Base-by-base conservation (phyloP, 768 basidiomycete genomes). In the Lyophyllum shimeji region DNA sequence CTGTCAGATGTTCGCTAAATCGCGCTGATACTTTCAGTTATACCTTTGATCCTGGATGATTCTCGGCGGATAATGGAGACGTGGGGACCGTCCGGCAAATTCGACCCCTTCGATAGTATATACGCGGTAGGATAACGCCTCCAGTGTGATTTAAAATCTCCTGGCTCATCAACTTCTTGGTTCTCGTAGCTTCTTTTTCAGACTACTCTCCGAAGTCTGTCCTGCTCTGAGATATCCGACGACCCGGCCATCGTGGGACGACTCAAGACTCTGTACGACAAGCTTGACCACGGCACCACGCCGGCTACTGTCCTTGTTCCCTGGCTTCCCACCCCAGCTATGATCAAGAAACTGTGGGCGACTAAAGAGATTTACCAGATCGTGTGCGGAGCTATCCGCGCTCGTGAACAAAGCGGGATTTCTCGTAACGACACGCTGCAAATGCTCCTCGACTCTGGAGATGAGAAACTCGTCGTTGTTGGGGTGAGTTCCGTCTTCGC, bases 281-380 rank as follows among this genome's bases (percentile, higher is more conserved):
- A 70, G 33, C 76, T 92, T 52, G 90, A 92, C 63, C 73, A 72
- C 17, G 84, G 84, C 44, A 90, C 87, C 2, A 90, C 89, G 0
- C 87, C 89, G 0, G 79, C 84, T 1, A 86, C 85, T 2, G 78
- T 92, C 53, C 78, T 92, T 15, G 69, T 89, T 27, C 89, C 89
- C 34, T 91, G 89, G 89, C 71, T 91, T 47, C 89, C 89, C 8
- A 82, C 80, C 44, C 85, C 84, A 3, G 85, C 86, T 18, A 87
- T 87, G 83, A 67, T 90, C 51, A 80, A 72, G 62, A 89, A 89
- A 66, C 67, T 89, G 39, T 77, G 82, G 69, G 84, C 89, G 15
- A 90, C 89, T 29, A 90, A 89, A 69, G 74, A 83, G 60, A 85
- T 92, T 53, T 90, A 90, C 66, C 82, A 85, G 59, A 89, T 92